Evolutionary conservation across 805 yeast species (phyloP), one percentile per base, ranked within the genome.

Genomic region (Lipomyces yamadae): DNA sequence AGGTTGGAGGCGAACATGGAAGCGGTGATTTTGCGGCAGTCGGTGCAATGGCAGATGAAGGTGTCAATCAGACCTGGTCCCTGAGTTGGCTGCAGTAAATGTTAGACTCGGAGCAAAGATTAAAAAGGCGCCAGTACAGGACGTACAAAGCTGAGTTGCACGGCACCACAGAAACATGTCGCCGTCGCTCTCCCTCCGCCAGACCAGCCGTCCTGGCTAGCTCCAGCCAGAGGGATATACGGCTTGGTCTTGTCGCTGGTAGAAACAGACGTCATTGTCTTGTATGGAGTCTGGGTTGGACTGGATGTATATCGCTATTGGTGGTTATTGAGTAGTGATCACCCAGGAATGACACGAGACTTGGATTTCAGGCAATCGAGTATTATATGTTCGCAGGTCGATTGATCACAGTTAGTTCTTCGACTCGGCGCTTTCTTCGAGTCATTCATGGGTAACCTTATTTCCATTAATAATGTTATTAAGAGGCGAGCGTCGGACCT

Each of bases 121-220:
- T 15, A 10, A n/a, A 6, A 1, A 45, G 13, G 7, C 6, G 7
- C 5, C 7, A n/a, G 3, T 45, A n/a, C 52, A 10, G 6, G 29
- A 45, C 52, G 18, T 45, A 45, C 52, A n/a, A 45, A 45, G 8
- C n/a, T 6, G n/a, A 45, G 52, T 45, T 45, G 52, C 29, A 45
- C 29, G 52, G 52, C 29, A n/a, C 52, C 52, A 45, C 52, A 45
- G 52, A 45, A 45, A 10, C 52, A 45, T 45, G 52, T 45, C n/a
- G 52, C 52, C 4, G 52, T 45, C 2, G 52, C 52, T 18, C 13
- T n/a, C 8, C 13, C 52, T 1, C 13, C 52, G 7, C 13, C 13
- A 10, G 52, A 45, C 52, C 52, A 45, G 52, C 52, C 52, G 29
- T 45, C 52, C 8, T 45, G 11, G 52, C n/a, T n/a, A 6, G 6